Evolutionary conservation across 208 protist genomes (phyloP).

Genomic region (Phytomonas serpens): DNA sequence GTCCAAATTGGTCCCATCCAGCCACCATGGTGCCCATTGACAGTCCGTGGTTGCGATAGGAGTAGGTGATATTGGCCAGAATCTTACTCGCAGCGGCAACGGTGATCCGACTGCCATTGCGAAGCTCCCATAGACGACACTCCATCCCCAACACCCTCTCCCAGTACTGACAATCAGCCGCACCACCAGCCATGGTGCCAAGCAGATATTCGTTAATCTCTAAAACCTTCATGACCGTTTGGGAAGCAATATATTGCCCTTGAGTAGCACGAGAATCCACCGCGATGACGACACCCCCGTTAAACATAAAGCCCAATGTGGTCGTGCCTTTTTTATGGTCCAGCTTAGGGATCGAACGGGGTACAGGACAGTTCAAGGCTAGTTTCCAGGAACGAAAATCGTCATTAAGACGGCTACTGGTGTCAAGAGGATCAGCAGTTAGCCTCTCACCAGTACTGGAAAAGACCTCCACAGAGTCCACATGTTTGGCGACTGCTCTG

Average conservation of each 20-base stretch:
- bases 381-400: conserved; percentile 67
- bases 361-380: conserved; percentile 67
- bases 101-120: conserved; percentile 96
- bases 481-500: not conserved
- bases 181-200: conserved; percentile 99
- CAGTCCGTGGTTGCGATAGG: conserved; percentile 96
- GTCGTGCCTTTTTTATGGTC: conserved; percentile 97
- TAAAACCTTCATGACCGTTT: conserved; percentile 99
- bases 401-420: conserved; percentile 41
- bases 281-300: conserved; percentile 97
- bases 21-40: conserved; percentile 98
- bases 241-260: conserved; percentile 98
- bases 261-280: conserved; percentile 99
- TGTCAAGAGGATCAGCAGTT: conserved; percentile 72
- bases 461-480: not conserved
- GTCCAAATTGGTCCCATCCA: conserved; percentile 96
- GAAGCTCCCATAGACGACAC: conserved; percentile 91
- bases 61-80: conserved; percentile 98
- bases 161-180: conserved; percentile 99
- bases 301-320: conserved; percentile 97
- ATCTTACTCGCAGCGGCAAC: conserved; percentile 99
- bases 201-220: conserved; percentile 99
- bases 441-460: conserved; percentile 30
- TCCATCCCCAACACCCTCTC: conserved; percentile 95
- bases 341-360: conserved; percentile 74